These are phyloP conservation scores for Viridothelium virens DNA, from an alignment of 495 filamentous ascomycete species.

Conservation along the genomic window DNA sequence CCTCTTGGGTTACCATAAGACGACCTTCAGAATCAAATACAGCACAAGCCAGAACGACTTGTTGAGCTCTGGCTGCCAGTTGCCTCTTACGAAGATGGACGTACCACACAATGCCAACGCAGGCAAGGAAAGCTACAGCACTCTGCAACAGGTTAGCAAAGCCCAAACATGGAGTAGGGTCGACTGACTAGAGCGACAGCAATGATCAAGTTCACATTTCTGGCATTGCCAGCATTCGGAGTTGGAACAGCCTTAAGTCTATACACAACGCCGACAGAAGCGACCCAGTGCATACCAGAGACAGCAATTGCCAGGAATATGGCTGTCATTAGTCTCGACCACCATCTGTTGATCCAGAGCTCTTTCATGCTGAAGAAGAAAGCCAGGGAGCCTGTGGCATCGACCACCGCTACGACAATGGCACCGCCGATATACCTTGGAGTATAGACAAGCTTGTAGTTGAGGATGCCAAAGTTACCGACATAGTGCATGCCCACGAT, in stretches of 20 bases:
- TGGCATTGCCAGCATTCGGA: conserved; percentile 8
- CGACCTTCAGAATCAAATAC: conserved; percentile 68
- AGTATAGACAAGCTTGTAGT: conserved; percentile 59
- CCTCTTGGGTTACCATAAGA: conserved; percentile 71
- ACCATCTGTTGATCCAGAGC: conserved; percentile 73
- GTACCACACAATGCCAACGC: conserved; percentile 49
- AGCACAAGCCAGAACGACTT: conserved; percentile 67
- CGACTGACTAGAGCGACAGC: conserved; percentile 27
- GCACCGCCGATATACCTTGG: conserved; percentile 57
- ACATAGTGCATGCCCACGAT: conserved; percentile 90
- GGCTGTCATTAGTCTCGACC: conserved; percentile 61
- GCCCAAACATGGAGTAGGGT: background rate
- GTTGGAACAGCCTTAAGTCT: conserved; percentile 32
- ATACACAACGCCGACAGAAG: conserved; percentile 63
- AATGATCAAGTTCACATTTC: conserved; percentile 29
- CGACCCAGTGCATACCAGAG: conserved; percentile 85
- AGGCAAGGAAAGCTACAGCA: conserved; percentile 51
- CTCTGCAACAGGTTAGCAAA: conserved; percentile 38
- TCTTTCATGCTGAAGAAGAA: conserved; percentile 71
- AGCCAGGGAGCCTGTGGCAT: conserved; percentile 56
- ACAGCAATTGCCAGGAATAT: conserved; percentile 62
- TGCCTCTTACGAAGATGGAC: conserved; percentile 48
- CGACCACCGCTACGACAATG: conserved; percentile 60
- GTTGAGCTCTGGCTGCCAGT: conserved; percentile 60
- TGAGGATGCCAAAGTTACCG: conserved; percentile 71